Conservation (phyloP, 805 yeast species). For the Ogataea wickerhamii region DNA sequence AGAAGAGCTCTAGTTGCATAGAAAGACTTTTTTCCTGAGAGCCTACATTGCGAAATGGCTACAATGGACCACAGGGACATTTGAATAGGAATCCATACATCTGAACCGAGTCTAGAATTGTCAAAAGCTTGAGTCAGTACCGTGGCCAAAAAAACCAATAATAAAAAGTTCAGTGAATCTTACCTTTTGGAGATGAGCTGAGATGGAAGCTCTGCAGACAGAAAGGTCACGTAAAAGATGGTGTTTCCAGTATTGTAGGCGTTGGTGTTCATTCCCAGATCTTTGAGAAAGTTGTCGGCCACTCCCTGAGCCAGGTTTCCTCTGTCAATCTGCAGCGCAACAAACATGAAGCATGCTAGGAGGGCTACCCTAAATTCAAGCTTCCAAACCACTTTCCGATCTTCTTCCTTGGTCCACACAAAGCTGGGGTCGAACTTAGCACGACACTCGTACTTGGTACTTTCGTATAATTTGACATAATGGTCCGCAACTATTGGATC, state of each 20-base stretch:
- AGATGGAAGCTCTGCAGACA: constrained; percentile 59
- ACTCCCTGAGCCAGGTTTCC: constrained; percentile 51
- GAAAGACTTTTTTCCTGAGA: constrained; percentile 41
- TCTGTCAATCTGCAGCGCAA: constrained; percentile 55
- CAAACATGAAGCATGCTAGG: constrained; percentile 56
- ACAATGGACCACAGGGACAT: constrained; percentile 55
- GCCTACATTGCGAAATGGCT: constrained; percentile 47
- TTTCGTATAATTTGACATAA: constrained; percentile 43
- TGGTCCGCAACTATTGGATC: constrained; percentile 46
- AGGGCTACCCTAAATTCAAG: constrained; percentile 52
- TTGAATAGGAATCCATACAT: constrained; percentile 54
- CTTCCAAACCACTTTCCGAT: constrained; percentile 44
- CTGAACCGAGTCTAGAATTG: neutral
- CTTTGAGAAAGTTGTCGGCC: constrained; percentile 50
- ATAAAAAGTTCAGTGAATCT: no score
- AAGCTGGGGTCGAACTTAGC: constrained; percentile 53
- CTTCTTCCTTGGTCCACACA: constrained; percentile 51
- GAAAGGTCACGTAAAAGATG: constrained; percentile 47
- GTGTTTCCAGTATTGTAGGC: constrained; percentile 58
- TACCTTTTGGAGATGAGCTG: constrained; percentile 56
- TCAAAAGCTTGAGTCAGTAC: constrained; percentile 57
- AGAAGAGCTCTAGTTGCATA: constrained; percentile 47
- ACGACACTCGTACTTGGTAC: constrained; percentile 50
- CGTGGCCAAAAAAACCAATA: no score
- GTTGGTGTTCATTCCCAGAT: constrained; percentile 47